Evolutionary conservation across 306 rosid genomes (phyloP).

Genomic region (Alnus glutinosa): DNA sequence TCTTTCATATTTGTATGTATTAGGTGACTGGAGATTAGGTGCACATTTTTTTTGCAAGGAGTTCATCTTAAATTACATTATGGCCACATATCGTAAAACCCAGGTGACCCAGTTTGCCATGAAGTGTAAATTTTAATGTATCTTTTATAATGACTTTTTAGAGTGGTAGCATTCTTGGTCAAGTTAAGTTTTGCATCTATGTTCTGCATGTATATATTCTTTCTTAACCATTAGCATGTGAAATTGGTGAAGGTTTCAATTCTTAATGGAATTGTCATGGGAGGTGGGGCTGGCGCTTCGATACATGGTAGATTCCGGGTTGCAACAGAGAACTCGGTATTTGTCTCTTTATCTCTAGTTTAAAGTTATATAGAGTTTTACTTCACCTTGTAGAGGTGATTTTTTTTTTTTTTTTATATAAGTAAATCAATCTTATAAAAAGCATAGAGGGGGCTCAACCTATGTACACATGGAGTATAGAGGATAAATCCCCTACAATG

Average conservation of each 20-base stretch:
- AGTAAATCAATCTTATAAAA: no score
- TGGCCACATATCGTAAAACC: conserved; percentile 88
- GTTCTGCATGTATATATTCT: not conserved
- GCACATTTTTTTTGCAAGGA: conserved; percentile 58
- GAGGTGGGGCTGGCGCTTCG: conserved; percentile 97
- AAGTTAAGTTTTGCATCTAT: conserved; percentile 17
- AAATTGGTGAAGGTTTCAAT: conserved; percentile 73
- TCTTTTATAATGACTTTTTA: conserved; percentile 37
- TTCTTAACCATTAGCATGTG: conserved; percentile 25
- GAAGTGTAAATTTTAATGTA: conserved; percentile 38
- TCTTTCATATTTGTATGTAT: conserved; percentile 22
- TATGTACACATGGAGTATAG: no score
- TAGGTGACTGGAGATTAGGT: conserved; percentile 77
- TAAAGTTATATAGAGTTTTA: not conserved
- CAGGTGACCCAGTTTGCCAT: conserved; percentile 50
- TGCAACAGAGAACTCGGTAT: conserved; percentile 86
- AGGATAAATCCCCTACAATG: no score
- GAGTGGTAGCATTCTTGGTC: not conserved
- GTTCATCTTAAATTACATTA: conserved; percentile 66
- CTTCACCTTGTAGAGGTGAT: not conserved
- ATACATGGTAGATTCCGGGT: conserved; percentile 87
- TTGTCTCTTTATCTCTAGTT: not conserved
- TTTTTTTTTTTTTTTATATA: no score
- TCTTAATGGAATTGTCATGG: conserved; percentile 92
- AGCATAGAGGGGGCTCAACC: no score